Evolutionary conservation across 2,329 filamentous ascomycete genomes (phyloP), one percentile per base, ranked within the genome.

Genomic region (Geosmithia morbida): DNA sequence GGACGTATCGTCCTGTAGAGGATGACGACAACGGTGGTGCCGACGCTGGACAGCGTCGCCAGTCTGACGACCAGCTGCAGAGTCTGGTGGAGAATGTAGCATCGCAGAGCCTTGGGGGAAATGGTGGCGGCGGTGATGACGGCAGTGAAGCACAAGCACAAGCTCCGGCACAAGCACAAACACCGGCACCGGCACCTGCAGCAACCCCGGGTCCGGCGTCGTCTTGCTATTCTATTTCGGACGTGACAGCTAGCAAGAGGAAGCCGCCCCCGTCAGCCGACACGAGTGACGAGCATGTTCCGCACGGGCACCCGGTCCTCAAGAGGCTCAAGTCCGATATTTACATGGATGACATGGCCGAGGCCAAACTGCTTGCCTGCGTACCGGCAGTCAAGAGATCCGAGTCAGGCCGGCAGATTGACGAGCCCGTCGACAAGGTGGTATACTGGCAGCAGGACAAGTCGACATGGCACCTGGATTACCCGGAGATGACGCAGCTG

Each of bases 401-500:
- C 18, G 64, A 68, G 29, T 76, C 74, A 0, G 68, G 67, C n/a
- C 70, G 77, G 20, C 73, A 75, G 52, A 75, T 81, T 41, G 75
- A 81, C 53, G 63, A 66, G 18, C 72, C 74, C 3, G 69, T 79
- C 13, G 66, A 69, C 52, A 79, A 81, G 52, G 67, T 65, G 7
- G 66, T 67, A 1, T 83, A 74, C 54, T 83, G 79, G 79, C 69
- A 72, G 44, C 65, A 67, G 43, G 71, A 81, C 52, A 65, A 64
- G 48, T 63, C 57, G 18, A 79, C 74, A 1, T 79, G 77, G 69
- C 79, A 83, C 52, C 64, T 79, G 3, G 59, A 74, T 46, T 83
- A 83, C 53, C 79, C 79, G 0, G 73, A 78, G 51, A 81, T 83
- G 75, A 79, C 72, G 1, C 70, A 75, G 48, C 63, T 76, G 7